phyloP scores from a whole-genome alignment of 768 basidiomycete genomes.

The Boletus patriciae region DNA sequence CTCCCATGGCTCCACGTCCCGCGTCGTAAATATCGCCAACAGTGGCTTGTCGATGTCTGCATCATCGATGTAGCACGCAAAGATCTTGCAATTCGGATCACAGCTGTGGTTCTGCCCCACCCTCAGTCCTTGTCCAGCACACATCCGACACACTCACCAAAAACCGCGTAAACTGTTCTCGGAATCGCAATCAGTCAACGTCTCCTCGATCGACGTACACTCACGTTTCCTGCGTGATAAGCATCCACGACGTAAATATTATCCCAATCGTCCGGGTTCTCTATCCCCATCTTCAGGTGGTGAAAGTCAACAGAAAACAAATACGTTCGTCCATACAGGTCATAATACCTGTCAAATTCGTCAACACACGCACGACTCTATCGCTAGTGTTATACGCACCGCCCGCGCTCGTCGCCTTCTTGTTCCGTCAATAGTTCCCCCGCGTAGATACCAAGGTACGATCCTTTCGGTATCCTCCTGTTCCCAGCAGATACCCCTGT shows the following conservation, averaged over 20 bases:
- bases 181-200: constrained; percentile 1
- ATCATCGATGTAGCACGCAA: constrained; percentile 79
- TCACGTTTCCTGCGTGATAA: constrained; percentile 82
- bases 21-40: constrained; percentile 62
- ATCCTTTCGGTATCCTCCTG: constrained; percentile 63
- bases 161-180: constrained; percentile 86
- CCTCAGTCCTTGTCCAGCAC: background rate
- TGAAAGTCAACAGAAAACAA: constrained; percentile 83
- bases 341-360: constrained; percentile 55
- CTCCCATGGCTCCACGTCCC: constrained; percentile 62
- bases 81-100: constrained; percentile 76
- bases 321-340: constrained; percentile 72
- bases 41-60: constrained; percentile 68
- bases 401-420: constrained; percentile 66
- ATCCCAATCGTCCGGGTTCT: constrained; percentile 23
- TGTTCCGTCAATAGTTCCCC: constrained; percentile 77
- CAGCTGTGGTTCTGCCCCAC: constrained; percentile 81
- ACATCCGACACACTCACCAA: constrained; percentile 49
- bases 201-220: constrained; percentile 27
- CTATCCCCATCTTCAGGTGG: constrained; percentile 47
- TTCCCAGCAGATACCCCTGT: constrained; percentile 70
- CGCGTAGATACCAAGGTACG: constrained; percentile 81
- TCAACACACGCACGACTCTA: background rate
- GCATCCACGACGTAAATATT: constrained; percentile 72
- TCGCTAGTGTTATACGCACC: constrained; percentile 41